These are phyloP conservation scores for Westerdykella ornata DNA, from an alignment of 2,329 filamentous ascomycete genomes.

Conservation along the genomic window DNA sequence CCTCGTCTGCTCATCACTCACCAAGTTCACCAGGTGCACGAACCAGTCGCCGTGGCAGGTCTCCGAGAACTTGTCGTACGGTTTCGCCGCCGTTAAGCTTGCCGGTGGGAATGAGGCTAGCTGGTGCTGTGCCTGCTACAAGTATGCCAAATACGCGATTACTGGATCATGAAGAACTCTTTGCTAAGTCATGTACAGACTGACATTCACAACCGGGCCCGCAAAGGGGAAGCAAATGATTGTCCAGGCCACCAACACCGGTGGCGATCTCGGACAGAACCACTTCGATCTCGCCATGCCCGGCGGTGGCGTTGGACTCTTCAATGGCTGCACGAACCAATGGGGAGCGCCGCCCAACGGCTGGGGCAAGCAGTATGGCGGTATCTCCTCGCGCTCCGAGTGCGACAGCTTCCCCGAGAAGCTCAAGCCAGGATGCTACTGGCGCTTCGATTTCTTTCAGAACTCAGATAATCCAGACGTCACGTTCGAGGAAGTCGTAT, in stretches of 20 bases:
- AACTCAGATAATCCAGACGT: slow-evolving; percentile 31
- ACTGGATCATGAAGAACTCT: neutral
- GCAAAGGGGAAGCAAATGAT: slow-evolving; percentile 56
- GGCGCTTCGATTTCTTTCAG: slow-evolving; percentile 35
- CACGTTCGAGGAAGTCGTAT: slow-evolving; percentile 29
- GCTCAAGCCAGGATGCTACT: slow-evolving; percentile 33
- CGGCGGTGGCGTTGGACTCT: slow-evolving; percentile 33
- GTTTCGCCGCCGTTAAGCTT: slow-evolving; percentile 58
- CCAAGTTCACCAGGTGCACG: too few relatives aligned
- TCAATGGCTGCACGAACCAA: slow-evolving; percentile 30
- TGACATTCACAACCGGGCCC: slow-evolving; percentile 53
- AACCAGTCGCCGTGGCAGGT: slow-evolving; percentile 58
- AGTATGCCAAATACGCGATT: slow-evolving; percentile 24
- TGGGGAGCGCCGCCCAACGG: slow-evolving; percentile 29
- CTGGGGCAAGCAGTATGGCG: slow-evolving; percentile 33
- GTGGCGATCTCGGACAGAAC: slow-evolving; percentile 31
- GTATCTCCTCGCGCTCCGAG: slow-evolving; percentile 25
- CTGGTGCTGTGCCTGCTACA: slow-evolving; percentile 62
- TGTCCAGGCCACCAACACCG: slow-evolving; percentile 60
- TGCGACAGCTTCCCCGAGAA: slow-evolving; percentile 32
- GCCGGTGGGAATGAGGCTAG: slow-evolving; percentile 47
- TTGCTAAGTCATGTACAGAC: slow-evolving; percentile 12
- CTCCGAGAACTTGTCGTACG: slow-evolving; percentile 53
- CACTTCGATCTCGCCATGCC: slow-evolving; percentile 37
- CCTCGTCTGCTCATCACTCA: too few relatives aligned